Conservation (phyloP, 1,284 basidiomycete species). For the Tylopilus sp. region DNA sequence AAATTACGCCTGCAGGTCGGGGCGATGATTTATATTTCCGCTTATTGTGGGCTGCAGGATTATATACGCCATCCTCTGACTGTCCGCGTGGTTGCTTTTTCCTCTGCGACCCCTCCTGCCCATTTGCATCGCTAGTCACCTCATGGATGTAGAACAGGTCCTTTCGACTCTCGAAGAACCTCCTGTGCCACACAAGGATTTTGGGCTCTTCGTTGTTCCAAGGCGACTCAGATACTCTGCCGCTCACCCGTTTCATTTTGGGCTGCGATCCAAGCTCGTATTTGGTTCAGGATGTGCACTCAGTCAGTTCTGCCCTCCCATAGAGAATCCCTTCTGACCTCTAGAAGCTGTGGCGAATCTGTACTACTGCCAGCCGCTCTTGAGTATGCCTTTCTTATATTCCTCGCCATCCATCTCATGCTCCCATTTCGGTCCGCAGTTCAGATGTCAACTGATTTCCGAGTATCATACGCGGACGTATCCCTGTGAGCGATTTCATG, state of each 20-base stretch:
- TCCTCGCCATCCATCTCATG: not conserved
- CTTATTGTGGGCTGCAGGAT: conserved; percentile 4
- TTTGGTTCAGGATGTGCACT: conserved; percentile 19
- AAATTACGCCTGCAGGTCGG: conserved; percentile 6
- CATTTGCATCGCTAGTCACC: conserved; percentile 4
- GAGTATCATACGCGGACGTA: conserved; percentile 51
- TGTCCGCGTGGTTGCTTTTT: not conserved
- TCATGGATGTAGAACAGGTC: conserved; percentile 17
- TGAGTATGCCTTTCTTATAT: conserved; percentile 39
- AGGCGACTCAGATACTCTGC: conserved; percentile 15
- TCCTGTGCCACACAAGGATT: conserved; percentile 13
- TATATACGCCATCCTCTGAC: conserved; percentile 14
- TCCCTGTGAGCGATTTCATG: conserved; percentile 39
- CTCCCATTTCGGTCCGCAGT: conserved; percentile 34
- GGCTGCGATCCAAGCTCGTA: conserved; percentile 13
- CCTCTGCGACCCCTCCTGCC: not conserved
- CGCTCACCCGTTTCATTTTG: conserved; percentile 14
- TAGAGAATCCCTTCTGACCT: conserved; percentile 5
- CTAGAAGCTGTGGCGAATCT: conserved; percentile 53
- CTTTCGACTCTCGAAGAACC: not conserved
- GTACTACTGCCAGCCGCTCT: conserved; percentile 68
- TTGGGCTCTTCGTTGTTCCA: conserved; percentile 18
- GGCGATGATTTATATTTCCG: conserved; percentile 18
- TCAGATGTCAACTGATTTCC: conserved; percentile 49
- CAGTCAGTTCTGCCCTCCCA: conserved; percentile 11